phyloP scores from a whole-genome alignment of 805 yeast species.

The Tetrapisispora phaffii region DNA sequence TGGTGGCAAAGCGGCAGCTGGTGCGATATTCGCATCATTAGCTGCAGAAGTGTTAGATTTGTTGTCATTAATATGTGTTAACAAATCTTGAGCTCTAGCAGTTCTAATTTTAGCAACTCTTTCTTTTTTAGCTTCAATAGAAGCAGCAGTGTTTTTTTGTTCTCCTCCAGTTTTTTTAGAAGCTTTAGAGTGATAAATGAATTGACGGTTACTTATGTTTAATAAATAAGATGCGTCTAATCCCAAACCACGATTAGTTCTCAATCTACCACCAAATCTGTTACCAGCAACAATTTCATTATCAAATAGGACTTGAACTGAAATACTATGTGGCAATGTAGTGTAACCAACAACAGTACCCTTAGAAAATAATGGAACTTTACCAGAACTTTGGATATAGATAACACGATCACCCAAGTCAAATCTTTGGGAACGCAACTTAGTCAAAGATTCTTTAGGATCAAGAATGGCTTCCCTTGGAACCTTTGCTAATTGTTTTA shows the following conservation, averaged over 20 bases:
- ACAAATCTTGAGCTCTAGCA: constrained; percentile 4
- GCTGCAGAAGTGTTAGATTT: constrained; percentile 2
- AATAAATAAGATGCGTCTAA: constrained; percentile 74
- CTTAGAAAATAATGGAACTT: constrained; percentile 74
- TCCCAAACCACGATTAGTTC: constrained; percentile 71
- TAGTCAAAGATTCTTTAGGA: constrained; percentile 61
- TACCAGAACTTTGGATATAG: constrained; percentile 77
- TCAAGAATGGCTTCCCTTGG: constrained; percentile 76
- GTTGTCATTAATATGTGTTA: constrained; percentile 6
- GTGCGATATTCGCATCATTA: constrained; percentile 9
- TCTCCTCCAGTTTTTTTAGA: constrained; percentile 33
- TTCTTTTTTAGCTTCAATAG: constrained; percentile 2
- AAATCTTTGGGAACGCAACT: constrained; percentile 66
- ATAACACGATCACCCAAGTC: constrained; percentile 83
- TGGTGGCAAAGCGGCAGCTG: constrained; percentile 13
- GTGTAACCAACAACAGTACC: constrained; percentile 85
- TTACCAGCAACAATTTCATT: constrained; percentile 73
- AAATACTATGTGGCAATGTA: constrained; percentile 41
- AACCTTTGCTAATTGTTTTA: constrained; percentile 62
- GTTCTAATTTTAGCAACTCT: constrained; percentile 4
- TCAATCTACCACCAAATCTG: constrained; percentile 65
- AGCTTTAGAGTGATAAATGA: constrained; percentile 64
- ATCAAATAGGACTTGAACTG: constrained; percentile 77
- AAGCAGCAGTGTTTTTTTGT: constrained; percentile 20
- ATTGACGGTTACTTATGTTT: constrained; percentile 66